These are phyloP conservation scores for Catenaria anguillulae DNA, from an alignment of 371 early-diverging fungal genomes.

Conservation along the genomic window DNA sequence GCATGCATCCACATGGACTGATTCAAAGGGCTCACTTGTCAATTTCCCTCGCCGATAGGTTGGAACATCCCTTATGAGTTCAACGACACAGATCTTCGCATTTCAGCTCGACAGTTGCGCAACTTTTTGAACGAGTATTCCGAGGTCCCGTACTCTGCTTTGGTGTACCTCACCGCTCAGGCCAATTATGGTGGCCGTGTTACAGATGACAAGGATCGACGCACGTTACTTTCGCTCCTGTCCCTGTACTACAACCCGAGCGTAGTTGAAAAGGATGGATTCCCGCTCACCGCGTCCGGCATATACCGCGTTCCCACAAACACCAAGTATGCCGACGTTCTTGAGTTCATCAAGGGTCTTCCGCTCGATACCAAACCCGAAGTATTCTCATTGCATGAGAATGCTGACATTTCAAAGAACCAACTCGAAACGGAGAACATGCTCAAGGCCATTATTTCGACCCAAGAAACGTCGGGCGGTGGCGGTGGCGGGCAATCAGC, in stretches of 20 bases:
- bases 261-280: background rate
- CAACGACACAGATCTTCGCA: constrained; percentile 35
- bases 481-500: constrained; percentile 21
- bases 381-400: constrained; percentile 42
- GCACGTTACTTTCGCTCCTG: constrained; percentile 32
- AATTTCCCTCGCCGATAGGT: constrained; percentile 15
- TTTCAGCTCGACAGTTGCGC: constrained; percentile 25
- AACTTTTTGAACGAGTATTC: constrained; percentile 42
- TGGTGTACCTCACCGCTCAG: constrained; percentile 38
- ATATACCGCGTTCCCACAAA: background rate
- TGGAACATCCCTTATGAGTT: constrained; percentile 49
- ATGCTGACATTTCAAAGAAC: constrained; percentile 45
- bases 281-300: constrained; percentile 4
- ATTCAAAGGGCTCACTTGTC: no score
- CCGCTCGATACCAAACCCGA: constrained; percentile 36
- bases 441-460: constrained; percentile 26
- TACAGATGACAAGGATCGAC: constrained; percentile 32
- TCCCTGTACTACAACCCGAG: constrained; percentile 13
- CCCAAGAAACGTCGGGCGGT: constrained; percentile 23
- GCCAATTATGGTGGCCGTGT: constrained; percentile 46
- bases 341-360: background rate
- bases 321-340: background rate
- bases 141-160: constrained; percentile 37
- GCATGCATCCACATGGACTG: no score
- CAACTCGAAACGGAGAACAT: constrained; percentile 32